These are phyloP conservation scores for Globisporangium viniferum DNA, from an alignment of 352 stramenopile species.

Conservation along the genomic window DNA sequence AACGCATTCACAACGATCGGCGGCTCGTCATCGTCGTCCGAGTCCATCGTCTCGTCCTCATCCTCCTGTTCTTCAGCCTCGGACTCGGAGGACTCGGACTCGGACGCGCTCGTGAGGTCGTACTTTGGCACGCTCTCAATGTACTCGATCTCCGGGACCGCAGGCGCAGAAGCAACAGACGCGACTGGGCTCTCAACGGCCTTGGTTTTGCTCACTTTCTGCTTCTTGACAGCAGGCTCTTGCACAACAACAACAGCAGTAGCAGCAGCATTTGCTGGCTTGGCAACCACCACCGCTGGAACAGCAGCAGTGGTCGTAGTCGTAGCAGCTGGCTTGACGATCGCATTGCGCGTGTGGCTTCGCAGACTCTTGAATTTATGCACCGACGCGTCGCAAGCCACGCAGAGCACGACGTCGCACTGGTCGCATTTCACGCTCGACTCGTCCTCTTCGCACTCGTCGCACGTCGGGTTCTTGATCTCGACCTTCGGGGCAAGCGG, in stretches of 20 bases:
- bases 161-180: background rate
- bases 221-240: slow-evolving; percentile 22
- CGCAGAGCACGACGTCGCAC: slow-evolving; percentile 58
- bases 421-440: slow-evolving; percentile 48
- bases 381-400: slow-evolving; percentile 49
- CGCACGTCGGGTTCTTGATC: slow-evolving; percentile 32
- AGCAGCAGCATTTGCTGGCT: background rate
- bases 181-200: background rate
- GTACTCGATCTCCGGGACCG: slow-evolving; percentile 20
- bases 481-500: slow-evolving; percentile 9
- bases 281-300: background rate
- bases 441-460: slow-evolving; percentile 44
- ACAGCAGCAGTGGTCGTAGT: background rate
- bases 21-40: slow-evolving; percentile 7
- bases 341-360: slow-evolving; percentile 33
- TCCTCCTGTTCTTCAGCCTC: slow-evolving; percentile 15
- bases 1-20: background rate
- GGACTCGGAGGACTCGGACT: slow-evolving; percentile 22
- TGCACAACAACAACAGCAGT: background rate
- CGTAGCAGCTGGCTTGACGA: slow-evolving; percentile 2
- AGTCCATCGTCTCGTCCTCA: slow-evolving; percentile 3
- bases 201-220: slow-evolving; percentile 12
- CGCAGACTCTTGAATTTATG: slow-evolving; percentile 75
- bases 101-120: slow-evolving; percentile 53
- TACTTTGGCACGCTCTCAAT: slow-evolving; percentile 60